Evolutionary conservation across 148 eudicot species (phyloP).

Genomic region (Vaccinium myrtillus): DNA sequence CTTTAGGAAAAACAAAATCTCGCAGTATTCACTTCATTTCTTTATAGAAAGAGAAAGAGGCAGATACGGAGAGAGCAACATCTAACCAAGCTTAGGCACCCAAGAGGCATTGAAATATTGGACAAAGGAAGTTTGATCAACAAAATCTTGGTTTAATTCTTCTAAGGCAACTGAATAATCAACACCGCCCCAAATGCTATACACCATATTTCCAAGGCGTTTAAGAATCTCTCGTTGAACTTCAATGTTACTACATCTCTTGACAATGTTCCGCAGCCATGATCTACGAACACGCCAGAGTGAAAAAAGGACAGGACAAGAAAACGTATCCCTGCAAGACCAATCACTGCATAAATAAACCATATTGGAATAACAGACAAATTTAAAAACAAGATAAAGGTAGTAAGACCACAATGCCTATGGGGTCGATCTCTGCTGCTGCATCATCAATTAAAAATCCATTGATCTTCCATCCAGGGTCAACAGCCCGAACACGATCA

Average conservation of each 20-base stretch:
- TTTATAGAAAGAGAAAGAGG: not conserved
- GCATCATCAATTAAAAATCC: conserved; percentile 94
- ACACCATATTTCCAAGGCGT: conserved; percentile 66
- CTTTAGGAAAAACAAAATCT: not conserved
- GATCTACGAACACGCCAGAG: conserved; percentile 93
- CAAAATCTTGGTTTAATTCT: conserved; percentile 63
- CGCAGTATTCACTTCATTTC: not conserved
- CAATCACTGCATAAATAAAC: conserved; percentile 21
- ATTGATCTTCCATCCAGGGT: conserved; percentile 74
- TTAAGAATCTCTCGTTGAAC: conserved; percentile 72
- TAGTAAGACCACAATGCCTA: conserved; percentile 51
- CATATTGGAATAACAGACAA: not conserved
- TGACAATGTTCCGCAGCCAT: conserved; percentile 81
- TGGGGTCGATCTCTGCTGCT: conserved; percentile 79
- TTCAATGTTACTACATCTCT: conserved; percentile 57
- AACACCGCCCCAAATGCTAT: conserved; percentile 63
- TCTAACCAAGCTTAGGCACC: conserved; percentile 88
- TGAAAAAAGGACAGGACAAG: conserved; percentile 77
- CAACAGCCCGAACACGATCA: conserved; percentile 65
- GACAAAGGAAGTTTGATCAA: conserved; percentile 70
- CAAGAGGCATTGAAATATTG: conserved; percentile 79
- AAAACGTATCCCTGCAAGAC: conserved; percentile 77
- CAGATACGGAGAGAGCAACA: not conserved
- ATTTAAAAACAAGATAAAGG: not conserved
- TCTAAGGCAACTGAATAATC: conserved; percentile 50